Evolutionary conservation across 129 eudicot species (phyloP), one percentile per base, ranked within the genome.

Genomic region (Centaurea solstitialis): DNA sequence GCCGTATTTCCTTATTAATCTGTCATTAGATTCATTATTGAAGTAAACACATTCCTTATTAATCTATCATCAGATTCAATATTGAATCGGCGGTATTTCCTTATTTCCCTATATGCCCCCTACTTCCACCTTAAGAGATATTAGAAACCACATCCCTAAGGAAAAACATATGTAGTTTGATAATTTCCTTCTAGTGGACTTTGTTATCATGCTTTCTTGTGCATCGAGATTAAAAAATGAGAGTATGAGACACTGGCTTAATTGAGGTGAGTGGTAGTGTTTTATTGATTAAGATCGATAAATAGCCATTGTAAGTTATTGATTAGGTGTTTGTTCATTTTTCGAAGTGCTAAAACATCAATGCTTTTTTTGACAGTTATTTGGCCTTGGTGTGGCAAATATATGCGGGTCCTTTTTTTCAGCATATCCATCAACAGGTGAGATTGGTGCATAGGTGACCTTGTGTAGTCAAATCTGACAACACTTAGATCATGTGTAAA

Each of bases 361-460:
- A 40, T 41, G 74, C 20, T 77, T 72, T 72, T 72, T 80, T 39
- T 59, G 65, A 81, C 98, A 94, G 98, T 85, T 94, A 70, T 91
- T 94, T 90, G 98, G 98, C 76, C 98, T 94, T 79, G 98, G 98
- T 39, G 97, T 94, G 75, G 93, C 98, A 80, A 94, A 94, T 82
- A 86, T 94, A 8, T 80, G 70, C 74, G 98, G 98, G 39, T 91
- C 98, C 66, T 88, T 90, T 84, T 94, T 94, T 81, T 92, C 97
- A 30, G 76, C 87, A 77, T 94, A 94, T 78, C 97, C 98, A 3
- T 87, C 95, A 79, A 94, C 98, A 84, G 98, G 98, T 92, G 81
- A 87, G 90, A 78, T 69, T 53, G 18, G 35, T 33, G 47, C 69
- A 47, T 62, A 30, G 78, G 35, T 70, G 64, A 30, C 38, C 35